Evolutionary conservation across 192 early-diverging fungal genomes (phyloP), one percentile per base, ranked within the genome.

Genomic region (Ambispora gerdemannii): DNA sequence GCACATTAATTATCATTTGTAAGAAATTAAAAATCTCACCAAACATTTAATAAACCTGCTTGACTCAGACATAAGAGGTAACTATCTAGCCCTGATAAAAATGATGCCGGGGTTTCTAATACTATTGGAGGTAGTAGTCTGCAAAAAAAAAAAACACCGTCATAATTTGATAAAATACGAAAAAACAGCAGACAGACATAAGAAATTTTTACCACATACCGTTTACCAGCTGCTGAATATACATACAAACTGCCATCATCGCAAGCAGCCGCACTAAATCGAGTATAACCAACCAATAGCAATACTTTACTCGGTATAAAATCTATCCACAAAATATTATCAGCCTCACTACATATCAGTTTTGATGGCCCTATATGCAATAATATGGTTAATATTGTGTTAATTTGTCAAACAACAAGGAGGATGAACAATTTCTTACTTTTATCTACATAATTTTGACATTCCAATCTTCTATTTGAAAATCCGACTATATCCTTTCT

Each of bases 121-220:
- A 82, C 53, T 27, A 93, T 77, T 7, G 82, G 78, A 2, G 93
- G 90, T 33, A 91, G 68, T 11, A 94, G n/a, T 47, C 90, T 90
- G 68, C 13, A 0, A 38, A 31, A 34, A 24, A 13, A 67, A 17
- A 53, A 38, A 31, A 50, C 1, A 27, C 19, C 19, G 24, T 34
- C n/a, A 58, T 31, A 27, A 20, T 34, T 19, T 1, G n/a, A 2
- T 4, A 66, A 52, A 22, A 31, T 32, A 30, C 4, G 20, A 43
- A 38, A 25, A 35, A 31, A 8, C 68, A n/a, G n/a, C n/a, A n/a
- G n/a, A n/a, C n/a, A n/a, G n/a, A n/a, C n/a, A n/a, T n/a, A n/a
- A n/a, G n/a, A n/a, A n/a, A n/a, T n/a, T n/a, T n/a, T n/a, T n/a
- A n/a, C n/a, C n/a, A n/a, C n/a, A 71, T 76, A 89, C 86, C 88